These are phyloP conservation scores for Tylopilus balloui DNA, from an alignment of 768 basidiomycete species.

Conservation along the genomic window DNA sequence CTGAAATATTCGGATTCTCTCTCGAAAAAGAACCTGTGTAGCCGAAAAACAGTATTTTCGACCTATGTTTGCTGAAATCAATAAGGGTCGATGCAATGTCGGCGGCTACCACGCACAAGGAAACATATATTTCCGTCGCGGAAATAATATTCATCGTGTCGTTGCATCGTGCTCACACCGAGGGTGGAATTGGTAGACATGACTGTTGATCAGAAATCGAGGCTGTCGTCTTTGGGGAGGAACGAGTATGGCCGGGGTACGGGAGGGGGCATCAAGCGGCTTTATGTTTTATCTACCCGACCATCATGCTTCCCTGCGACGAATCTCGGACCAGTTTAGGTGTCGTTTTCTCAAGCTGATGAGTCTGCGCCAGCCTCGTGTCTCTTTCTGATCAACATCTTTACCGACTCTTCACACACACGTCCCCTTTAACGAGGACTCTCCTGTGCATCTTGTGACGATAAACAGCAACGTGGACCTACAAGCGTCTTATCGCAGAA, in stretches of 20 bases:
- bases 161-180: conserved; percentile 18
- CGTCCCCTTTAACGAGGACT: not conserved
- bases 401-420: not conserved
- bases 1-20: conserved; percentile 33
- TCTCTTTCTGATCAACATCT: not conserved
- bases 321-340: not conserved
- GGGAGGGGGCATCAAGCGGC: not conserved
- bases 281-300: conserved; percentile 13
- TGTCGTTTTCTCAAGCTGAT: conserved; percentile 18
- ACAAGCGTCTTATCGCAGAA: conserved; percentile 15
- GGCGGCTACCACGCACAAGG: conserved; percentile 36
- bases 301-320: conserved; percentile 4
- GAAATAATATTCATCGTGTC: conserved; percentile 44
- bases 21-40: conserved; percentile 37
- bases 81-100: not conserved
- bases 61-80: conserved; percentile 25
- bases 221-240: not conserved
- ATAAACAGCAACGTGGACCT: conserved; percentile 24
- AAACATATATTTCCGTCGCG: conserved; percentile 51
- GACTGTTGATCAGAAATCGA: not conserved
- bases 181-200: not conserved
- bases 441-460: not conserved
- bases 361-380: conserved; percentile 9
- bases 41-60: conserved; percentile 27
- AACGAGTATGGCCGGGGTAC: not conserved